Evolutionary conservation across 2,329 filamentous ascomycete genomes (phyloP), one percentile per base, ranked within the genome.

Genomic region (Plenodomus lindquistii): DNA sequence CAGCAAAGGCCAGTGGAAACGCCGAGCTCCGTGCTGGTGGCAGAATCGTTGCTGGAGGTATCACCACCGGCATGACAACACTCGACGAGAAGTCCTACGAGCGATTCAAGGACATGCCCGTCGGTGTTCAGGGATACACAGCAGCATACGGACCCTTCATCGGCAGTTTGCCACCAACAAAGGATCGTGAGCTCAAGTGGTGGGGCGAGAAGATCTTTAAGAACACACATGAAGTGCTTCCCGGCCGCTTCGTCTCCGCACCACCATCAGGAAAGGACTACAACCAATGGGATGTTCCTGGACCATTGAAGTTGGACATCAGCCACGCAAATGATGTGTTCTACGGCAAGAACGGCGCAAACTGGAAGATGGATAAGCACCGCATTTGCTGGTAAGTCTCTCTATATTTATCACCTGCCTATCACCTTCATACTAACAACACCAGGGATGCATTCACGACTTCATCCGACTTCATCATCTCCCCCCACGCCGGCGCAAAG

Each of bases 361-460:
- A 71, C 37, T 86, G 81, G 83, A 78, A 81, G 53, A 79, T 85
- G 68, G 79, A 80, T 46, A 82, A 85, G 61, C 80, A 85, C 61
- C 78, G 85, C 5, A 82, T 87, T 49, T 87, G 85, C 77, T 88
- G 85, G 85, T 86, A 67, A 67, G 62, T 44, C 13, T 13, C 27
- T 2, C 44, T 34, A 5, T 19, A 10, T 9, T 9, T 40, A 19
- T 36, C 16, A 3, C 16, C n/a, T 11, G 13, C n/a, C 6, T 40
- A 15, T 19, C 80, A 54, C 72, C 3, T 15, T 6, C 22, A 4
- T 42, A 40, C 46, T 57, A 48, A 60, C 20, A 29, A n/a, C 2
- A 4, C 16, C 45, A 87, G 85, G 85, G 85, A 87, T 54, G 85
- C 84, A 9, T 82, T 86, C 57, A 81, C 78, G 0, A 77, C 78